Base-by-base conservation (phyloP, 176 grass and related monocot species). In the Carex pumila region DNA sequence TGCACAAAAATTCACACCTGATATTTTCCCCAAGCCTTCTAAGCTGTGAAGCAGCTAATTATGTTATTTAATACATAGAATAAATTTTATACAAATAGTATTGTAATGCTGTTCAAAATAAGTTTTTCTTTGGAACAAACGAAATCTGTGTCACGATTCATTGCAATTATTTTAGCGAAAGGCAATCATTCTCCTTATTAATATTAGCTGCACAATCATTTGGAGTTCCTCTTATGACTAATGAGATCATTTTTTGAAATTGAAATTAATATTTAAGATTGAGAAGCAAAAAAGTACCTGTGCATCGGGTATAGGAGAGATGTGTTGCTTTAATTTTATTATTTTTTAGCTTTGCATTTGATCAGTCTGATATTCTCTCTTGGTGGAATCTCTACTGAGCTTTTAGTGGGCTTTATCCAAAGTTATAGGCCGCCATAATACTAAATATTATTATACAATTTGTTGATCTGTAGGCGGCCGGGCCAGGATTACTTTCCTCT, bases 1-100 rank as follows among this genome's bases (percentile, higher is more conserved):
- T 3, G 92, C 92, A 2, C 89, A 93, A 86, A 98, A 94, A 82
- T 98, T 98, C 82, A 98, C 92, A 2, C 95, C 89, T 57, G 92
- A 94, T 67, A 98, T 98, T 80, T 98, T 98, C 80, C 95, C 92
- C 39, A 98, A 93, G 79, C 88, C 92, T 52, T 84, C 95, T 0
- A 98, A 98, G 71, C 80, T 98, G 32, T 83, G 61, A 83, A 54
- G n/a, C 60, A 83, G 37, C 39, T 53, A 31, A 54, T 68, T 68
- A 65, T 41, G 39, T 55, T 77, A 30, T 29, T 49, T 49, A 65
- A 67, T 82, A 69, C 50, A 68, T 55, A 83, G 43, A 83, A 68
- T 54, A 69, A 83, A 66, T 18, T 65, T 17, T 22, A 81, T 65
- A 58, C 18, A 15, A 39, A 65, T 52, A 53, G 17, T 65, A 64